These are phyloP conservation scores for Stylonectria norvegica DNA, from an alignment of 2,329 filamentous ascomycete genomes.

Conservation along the genomic window DNA sequence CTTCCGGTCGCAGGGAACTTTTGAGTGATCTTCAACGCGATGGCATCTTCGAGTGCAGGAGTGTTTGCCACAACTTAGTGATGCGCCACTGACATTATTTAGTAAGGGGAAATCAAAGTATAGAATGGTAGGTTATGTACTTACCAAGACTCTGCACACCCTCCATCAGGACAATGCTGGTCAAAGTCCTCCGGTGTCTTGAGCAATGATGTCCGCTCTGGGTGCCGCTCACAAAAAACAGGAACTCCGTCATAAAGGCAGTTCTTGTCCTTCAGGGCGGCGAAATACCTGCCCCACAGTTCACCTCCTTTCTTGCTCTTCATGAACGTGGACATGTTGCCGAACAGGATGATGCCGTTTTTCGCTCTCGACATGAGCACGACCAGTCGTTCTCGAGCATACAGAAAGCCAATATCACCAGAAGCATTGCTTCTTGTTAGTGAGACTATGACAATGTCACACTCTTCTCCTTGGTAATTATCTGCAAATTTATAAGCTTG, in stretches of 20 bases:
- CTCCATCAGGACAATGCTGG: constrained; percentile 62
- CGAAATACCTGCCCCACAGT: constrained; percentile 57
- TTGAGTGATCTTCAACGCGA: constrained; percentile 55
- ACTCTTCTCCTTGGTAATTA: constrained; percentile 77
- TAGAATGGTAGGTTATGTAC: constrained; percentile 26
- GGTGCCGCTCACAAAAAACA: constrained; percentile 59
- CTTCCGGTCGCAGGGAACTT: constrained; percentile 32
- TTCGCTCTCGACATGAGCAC: constrained; percentile 67
- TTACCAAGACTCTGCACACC: constrained; percentile 62
- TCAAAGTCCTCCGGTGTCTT: constrained; percentile 56
- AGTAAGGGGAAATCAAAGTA: no score
- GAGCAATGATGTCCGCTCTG: constrained; percentile 45
- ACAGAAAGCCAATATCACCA: constrained; percentile 69
- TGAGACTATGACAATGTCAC: constrained; percentile 66
- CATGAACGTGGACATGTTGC: constrained; percentile 66
- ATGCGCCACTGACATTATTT: constrained; percentile 39
- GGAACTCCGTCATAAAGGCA: constrained; percentile 60
- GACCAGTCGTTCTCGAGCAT: constrained; percentile 62
- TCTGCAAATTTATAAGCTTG: constrained; percentile 43
- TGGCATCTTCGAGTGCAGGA: constrained; percentile 61
- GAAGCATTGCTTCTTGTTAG: constrained; percentile 62
- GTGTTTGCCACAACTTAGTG: constrained; percentile 57
- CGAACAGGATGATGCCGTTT: constrained; percentile 64
- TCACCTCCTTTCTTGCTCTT: constrained; percentile 39
- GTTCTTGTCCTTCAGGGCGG: constrained; percentile 47